phyloP scores from a whole-genome alignment of 1,139 yeast genomes.

The Candida smagusa region DNA sequence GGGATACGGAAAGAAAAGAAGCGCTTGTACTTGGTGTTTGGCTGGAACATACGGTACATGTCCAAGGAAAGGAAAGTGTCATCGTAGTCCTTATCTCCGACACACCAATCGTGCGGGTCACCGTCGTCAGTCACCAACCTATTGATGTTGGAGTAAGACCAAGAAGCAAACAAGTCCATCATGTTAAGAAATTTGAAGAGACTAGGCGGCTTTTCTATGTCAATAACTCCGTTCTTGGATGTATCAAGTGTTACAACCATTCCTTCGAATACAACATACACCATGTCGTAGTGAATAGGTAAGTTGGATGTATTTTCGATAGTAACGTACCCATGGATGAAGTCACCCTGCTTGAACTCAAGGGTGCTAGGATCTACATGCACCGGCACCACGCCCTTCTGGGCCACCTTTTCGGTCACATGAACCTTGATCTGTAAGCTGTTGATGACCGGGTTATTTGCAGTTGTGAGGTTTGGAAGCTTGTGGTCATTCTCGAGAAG shows the following conservation, averaged over 20 bases:
- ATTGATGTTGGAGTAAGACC: conserved; percentile 47
- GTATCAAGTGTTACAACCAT: conserved; percentile 23
- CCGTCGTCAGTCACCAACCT: conserved; percentile 44
- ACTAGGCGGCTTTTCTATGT: conserved; percentile 23
- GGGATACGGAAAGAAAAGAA: conserved; percentile 44
- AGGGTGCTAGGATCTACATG: conserved; percentile 22
- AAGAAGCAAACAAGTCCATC: conserved; percentile 46
- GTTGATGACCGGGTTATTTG: conserved; percentile 23
- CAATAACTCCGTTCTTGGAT: conserved; percentile 27
- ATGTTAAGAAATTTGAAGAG: conserved; percentile 40
- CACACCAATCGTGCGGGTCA: conserved; percentile 51
- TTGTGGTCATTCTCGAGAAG: conserved; percentile 43
- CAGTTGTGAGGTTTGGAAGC: conserved; percentile 32
- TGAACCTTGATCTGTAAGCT: conserved; percentile 30
- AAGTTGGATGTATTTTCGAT: conserved; percentile 19
- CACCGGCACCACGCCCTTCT: conserved; percentile 34
- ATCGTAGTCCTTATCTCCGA: conserved; percentile 44
- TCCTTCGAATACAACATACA: conserved; percentile 34
- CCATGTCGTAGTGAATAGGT: conserved; percentile 35
- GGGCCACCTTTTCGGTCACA: conserved; percentile 42
- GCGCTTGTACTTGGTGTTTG: conserved; percentile 33
- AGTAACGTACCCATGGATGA: conserved; percentile 33
- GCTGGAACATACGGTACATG: conserved; percentile 29
- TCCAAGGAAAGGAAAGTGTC: conserved; percentile 31
- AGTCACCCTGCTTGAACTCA: conserved; percentile 33